Base-by-base conservation (phyloP, 805 yeast genomes). In the Yarrowia hollandica region DNA sequence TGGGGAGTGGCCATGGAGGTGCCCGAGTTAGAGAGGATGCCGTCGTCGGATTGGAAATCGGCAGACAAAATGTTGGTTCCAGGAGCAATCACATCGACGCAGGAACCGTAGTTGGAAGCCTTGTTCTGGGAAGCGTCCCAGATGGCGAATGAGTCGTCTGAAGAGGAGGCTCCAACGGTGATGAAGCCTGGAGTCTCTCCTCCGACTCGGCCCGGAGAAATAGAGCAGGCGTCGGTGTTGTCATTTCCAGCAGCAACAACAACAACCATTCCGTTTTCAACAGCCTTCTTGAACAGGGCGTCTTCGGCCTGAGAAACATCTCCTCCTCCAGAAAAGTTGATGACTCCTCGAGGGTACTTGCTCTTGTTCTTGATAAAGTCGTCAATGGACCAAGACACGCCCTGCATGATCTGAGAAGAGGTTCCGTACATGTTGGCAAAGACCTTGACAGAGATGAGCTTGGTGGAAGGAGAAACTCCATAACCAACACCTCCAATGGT, bases 1-100 rank as follows among this genome's bases (percentile, higher is more conserved):
- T 90, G 96, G 48, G 99, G 98, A 34, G 97, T 87, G 18, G 98
- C 97, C 99, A 92, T 92, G 12, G 97, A 91, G 11, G 97, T 92
- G 75, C 99, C 99, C 31, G 96, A 67, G 73, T 71, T 69, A 46
- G 63, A 35, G 18, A 66, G 70, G 56, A 71, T 65, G 4, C 59
- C 61, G 28, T 64, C 63, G 46, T 69, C 67, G 42, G 68, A 65
- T 21, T 54, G 41, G 54, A 67, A 70, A 42, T 69, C 66, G 23
- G 74, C 68, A 41, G 96, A 89, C 65, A 86, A 78, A 63, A 92
- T 83, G 71, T 89, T 85, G 68, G 89, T 85, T 69, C 99, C 99
- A 22, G 99, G 99, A 26, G 96, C 99, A 71, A 89, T 91, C 64
- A 92, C 85, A 70, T 92, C 97, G 60, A 92, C 97, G 79, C 99